phyloP scores from a whole-genome alignment of 768 basidiomycete species.

The Epithele typhae region DNA sequence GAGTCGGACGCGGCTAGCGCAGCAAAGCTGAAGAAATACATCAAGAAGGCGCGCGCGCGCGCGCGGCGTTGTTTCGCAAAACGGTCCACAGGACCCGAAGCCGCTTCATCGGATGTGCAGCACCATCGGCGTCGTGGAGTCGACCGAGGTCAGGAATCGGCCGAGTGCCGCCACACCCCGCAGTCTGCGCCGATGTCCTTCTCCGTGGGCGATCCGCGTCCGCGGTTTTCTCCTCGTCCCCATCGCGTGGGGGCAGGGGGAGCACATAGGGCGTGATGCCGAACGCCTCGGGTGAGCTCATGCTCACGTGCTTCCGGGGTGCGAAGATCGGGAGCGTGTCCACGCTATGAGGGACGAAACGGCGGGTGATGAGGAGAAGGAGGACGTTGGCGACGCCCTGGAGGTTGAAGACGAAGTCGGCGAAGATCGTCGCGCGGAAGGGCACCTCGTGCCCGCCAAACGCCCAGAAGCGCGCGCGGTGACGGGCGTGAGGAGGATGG shows the following conservation, averaged over 20 bases:
- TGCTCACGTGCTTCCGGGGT: constrained; percentile 25
- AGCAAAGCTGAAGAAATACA: too few relatives aligned
- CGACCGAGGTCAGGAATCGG: too few relatives aligned
- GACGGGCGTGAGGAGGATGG: constrained; percentile 30
- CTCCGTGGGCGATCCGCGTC: too few relatives aligned
- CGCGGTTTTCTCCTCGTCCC: not conserved
- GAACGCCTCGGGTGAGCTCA: constrained; percentile 14
- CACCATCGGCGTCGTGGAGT: too few relatives aligned
- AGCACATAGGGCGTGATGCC: constrained; percentile 31
- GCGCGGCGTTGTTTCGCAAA: too few relatives aligned
- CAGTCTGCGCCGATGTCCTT: too few relatives aligned
- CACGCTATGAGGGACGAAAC: constrained; percentile 25
- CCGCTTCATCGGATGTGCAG: too few relatives aligned
- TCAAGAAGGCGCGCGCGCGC: too few relatives aligned
- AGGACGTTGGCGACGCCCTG: constrained; percentile 30
- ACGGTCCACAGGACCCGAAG: too few relatives aligned
- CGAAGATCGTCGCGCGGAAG: constrained; percentile 26
- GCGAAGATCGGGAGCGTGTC: constrained; percentile 21
- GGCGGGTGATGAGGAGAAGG: constrained; percentile 27
- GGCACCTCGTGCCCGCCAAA: constrained; percentile 28
- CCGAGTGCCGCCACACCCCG: too few relatives aligned
- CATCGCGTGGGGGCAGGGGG: not conserved
- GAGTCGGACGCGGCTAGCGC: too few relatives aligned
- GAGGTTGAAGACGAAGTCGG: constrained; percentile 31
- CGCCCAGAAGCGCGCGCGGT: constrained; percentile 27